phyloP scores from a whole-genome alignment of 1,284 basidiomycete species.

The Ganoderma leucocontextum region DNA sequence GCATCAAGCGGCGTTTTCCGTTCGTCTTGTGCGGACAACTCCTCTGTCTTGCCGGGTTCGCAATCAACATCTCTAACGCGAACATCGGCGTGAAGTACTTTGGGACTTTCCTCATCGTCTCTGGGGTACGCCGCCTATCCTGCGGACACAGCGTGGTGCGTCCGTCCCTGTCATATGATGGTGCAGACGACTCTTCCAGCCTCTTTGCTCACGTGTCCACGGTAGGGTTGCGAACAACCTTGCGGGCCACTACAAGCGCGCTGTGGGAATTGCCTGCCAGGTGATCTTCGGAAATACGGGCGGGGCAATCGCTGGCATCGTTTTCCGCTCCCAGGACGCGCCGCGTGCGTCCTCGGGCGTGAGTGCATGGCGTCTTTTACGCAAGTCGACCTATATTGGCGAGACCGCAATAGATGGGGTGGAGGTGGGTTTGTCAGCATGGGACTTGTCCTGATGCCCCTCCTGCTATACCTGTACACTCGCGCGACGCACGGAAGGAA shows the following conservation, averaged over 20 bases:
- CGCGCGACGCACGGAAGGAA: conserved; percentile 54
- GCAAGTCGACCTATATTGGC: background rate
- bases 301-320: conserved; percentile 65
- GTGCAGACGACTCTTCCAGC: background rate
- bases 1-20: conserved; percentile 57
- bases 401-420: background rate
- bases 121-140: conserved; percentile 67
- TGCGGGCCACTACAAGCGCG: conserved; percentile 70
- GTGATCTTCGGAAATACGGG: conserved; percentile 68
- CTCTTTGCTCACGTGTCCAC: background rate
- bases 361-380: conserved; percentile 31
- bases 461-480: conserved; percentile 57
- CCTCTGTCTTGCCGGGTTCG: conserved; percentile 65
- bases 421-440: conserved; percentile 68
- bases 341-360: conserved; percentile 71
- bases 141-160: conserved; percentile 65
- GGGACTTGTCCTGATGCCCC: conserved; percentile 61
- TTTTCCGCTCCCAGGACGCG: conserved; percentile 64
- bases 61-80: conserved; percentile 65
- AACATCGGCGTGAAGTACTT: conserved; percentile 66
- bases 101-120: conserved; percentile 67
- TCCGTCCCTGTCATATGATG: too few species aligned
- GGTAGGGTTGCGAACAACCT: conserved; percentile 66
- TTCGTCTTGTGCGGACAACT: conserved; percentile 63
- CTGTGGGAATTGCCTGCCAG: conserved; percentile 67